Conservation (phyloP, 805 yeast genomes). For the Teunomyces kruisii region DNA sequence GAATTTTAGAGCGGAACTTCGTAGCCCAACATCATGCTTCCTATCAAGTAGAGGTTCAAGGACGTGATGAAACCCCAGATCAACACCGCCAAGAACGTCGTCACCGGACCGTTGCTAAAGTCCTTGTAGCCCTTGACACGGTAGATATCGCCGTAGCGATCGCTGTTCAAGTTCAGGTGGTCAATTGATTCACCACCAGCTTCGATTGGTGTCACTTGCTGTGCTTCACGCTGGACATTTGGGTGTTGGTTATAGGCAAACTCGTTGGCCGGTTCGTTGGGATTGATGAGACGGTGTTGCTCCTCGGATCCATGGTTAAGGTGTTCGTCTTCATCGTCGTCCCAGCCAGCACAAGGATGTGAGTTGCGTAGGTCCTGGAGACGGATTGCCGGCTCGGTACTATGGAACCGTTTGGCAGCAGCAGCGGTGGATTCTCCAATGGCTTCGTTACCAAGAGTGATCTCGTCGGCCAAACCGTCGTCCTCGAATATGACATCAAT, state of each 20-base stretch:
- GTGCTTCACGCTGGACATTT: too few species aligned
- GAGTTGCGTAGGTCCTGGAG: slow-evolving; percentile 39
- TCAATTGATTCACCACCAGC: neutral
- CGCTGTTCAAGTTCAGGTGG: neutral
- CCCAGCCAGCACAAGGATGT: slow-evolving; percentile 46
- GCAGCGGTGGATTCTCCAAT: neutral
- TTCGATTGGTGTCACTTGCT: neutral
- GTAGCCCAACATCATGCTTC: slow-evolving; percentile 47
- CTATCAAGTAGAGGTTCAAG: slow-evolving; percentile 69
- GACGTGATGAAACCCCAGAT: slow-evolving; percentile 73
- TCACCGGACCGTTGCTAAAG: slow-evolving; percentile 64
- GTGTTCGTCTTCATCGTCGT: slow-evolving; percentile 32
- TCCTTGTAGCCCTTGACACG: slow-evolving; percentile 48
- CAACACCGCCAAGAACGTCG: slow-evolving; percentile 53
- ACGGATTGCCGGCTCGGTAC: slow-evolving; percentile 40
- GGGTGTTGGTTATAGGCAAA: neutral
- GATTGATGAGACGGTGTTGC: slow-evolving; percentile 16
- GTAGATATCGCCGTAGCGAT: slow-evolving; percentile 11
- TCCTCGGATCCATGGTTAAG: slow-evolving; percentile 9
- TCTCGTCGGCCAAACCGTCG: slow-evolving; percentile 4
- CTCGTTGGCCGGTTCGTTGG: neutral
- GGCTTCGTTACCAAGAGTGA: neutral
- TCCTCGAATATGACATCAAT: slow-evolving; percentile 17
- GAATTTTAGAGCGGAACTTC: slow-evolving; percentile 49
- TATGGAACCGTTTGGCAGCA: slow-evolving; percentile 22